Evolutionary conservation across 1,284 basidiomycete species (phyloP), one percentile per base, ranked within the genome.

Genomic region (Trichosporon faecale): DNA sequence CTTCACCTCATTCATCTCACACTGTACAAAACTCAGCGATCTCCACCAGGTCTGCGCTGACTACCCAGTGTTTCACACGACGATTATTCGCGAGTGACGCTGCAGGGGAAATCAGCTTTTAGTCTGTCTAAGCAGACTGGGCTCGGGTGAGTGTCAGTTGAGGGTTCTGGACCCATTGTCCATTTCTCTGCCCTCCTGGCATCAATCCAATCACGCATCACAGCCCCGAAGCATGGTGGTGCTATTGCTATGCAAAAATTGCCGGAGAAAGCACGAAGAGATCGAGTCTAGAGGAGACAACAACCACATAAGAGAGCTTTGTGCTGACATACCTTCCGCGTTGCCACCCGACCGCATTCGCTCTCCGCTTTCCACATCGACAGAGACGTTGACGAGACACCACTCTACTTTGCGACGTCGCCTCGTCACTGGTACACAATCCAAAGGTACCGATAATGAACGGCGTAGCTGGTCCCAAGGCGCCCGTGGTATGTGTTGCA

Each of bases 401-500:
- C 37, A 9, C 29, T 33, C 46, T 31, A 29, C n/a, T 11, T 46
- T 33, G 40, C 31, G 29, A 4, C 9, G 67, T 40, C 61, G 57
- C 61, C 61, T 40, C 21, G 31, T 44, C 70, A 40, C 46, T 40
- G 27, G 23, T 14, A 21, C 3, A 4, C 27, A 16, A 16, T 14
- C 8, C n/a, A 9, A 37, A 64, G 40, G 46, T 21, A 21, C 52
- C 40, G 21, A 68, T 61, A 18, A 77, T 78, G 76, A 61, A 74
- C 66, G 73, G 74, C n/a, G 72, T 75, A n/a, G 77, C 78, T 29
- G 79, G 78, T 52, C 79, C 79, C 1, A 78, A 74, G 68, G 61
- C 71, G 44, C 77, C 78, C 11, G 75, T 75, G 70, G 78, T 79
- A 70, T 55, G 75, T 73, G 23, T 18, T 21, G 9, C 31, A 7